A percentile compares a stretch with the other conserved stretches of the same genome.
Conservation (phyloP, 1,284 basidiomycete genomes). For the Moniliella sp. region DNA sequence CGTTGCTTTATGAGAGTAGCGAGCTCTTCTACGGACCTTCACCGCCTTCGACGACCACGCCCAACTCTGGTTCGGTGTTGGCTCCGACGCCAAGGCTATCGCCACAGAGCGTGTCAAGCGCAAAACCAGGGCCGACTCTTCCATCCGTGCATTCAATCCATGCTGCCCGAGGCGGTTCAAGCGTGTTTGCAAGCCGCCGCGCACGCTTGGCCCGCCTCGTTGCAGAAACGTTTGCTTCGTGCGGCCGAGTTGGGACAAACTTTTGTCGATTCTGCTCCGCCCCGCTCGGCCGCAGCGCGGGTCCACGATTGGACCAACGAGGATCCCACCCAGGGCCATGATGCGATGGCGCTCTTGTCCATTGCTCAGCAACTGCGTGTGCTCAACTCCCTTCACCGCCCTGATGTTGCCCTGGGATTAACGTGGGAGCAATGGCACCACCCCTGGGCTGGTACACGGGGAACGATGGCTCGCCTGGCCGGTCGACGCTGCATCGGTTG, state of each 20-base stretch:
- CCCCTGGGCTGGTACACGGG: too few relatives aligned
- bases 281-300: too few relatives aligned
- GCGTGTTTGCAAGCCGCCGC: constrained; percentile 82
- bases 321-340: too few relatives aligned
- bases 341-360: constrained; percentile 66
- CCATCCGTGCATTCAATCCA: constrained; percentile 59
- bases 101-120: background rate
- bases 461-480: constrained; percentile 61
- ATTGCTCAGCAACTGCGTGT: constrained; percentile 83
- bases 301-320: too few relatives aligned
- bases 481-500: too few relatives aligned
- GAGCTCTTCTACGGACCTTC: constrained; percentile 41
- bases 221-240: constrained; percentile 52
- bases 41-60: too few relatives aligned
- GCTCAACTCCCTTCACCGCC: too few relatives aligned
- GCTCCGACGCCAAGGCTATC: background rate
- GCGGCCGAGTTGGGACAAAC: constrained; percentile 84
- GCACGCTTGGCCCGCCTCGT: constrained; percentile 65
- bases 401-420: too few relatives aligned
- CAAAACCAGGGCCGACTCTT: constrained; percentile 73
- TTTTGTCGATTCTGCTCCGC: constrained; percentile 77
- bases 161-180: constrained; percentile 62
- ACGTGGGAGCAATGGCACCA: too few relatives aligned
- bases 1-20: constrained; percentile 43
- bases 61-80: constrained; percentile 28